Conservation (phyloP, 139 green algal species). For the Chlorella vulgaris region DNA sequence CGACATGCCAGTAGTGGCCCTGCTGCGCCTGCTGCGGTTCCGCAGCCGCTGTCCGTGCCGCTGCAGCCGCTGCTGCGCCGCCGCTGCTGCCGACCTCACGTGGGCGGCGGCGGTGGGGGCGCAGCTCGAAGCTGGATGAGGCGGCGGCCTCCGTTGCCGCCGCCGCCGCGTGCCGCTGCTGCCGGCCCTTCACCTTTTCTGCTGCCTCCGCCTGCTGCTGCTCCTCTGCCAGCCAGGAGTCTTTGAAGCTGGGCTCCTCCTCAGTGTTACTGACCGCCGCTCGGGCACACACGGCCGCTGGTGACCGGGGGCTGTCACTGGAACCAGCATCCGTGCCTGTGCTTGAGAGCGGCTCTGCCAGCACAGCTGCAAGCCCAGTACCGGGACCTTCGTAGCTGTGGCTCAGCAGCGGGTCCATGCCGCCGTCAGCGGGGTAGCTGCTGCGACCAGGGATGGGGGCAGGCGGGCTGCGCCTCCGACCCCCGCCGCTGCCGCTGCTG, state of each 20-base stretch:
- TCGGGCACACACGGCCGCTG: neutral
- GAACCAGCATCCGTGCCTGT: neutral
- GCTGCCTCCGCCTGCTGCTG: neutral
- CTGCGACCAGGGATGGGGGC: constrained; percentile 12
- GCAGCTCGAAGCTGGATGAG: constrained; percentile 2
- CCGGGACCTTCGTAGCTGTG: constrained; percentile 12
- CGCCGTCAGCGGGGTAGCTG: too few species aligned
- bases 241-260: constrained; percentile 32
- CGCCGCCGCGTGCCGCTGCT: neutral
- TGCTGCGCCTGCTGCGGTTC: neutral
- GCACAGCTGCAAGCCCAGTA: neutral
- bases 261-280: constrained; percentile 25
- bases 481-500: constrained; percentile 6
- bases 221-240: constrained; percentile 26
- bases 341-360: neutral
- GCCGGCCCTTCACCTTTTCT: neutral
- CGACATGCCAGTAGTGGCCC: constrained; percentile 29
- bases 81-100: neutral
- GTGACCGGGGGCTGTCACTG: neutral
- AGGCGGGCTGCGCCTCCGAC: constrained; percentile 4
- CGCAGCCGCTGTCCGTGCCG: neutral
- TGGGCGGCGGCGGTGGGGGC: neutral
- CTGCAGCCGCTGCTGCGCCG: neutral
- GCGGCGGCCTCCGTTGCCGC: neutral
- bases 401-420: neutral